phyloP scores from a whole-genome alignment of 2,329 filamentous ascomycete species.

The Sporothrix curviconia region DNA sequence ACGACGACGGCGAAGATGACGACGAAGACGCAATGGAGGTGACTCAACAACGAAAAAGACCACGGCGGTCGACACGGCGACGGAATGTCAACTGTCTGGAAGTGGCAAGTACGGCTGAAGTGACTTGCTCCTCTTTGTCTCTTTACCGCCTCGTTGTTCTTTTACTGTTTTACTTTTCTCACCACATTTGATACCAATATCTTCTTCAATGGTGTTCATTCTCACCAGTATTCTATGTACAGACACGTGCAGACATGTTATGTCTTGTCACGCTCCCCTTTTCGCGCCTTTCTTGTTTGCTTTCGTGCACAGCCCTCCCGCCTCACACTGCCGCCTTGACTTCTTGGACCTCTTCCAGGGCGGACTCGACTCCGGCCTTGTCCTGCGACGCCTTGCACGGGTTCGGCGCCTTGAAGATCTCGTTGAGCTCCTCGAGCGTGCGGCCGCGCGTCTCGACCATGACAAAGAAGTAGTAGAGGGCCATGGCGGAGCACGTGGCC shows the following conservation, averaged over 20 bases:
- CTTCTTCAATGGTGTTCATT: neutral
- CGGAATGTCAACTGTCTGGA: conserved; percentile 18
- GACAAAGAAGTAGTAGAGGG: conserved; percentile 13
- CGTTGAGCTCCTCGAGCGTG: conserved; percentile 13
- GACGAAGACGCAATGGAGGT: conserved; percentile 8
- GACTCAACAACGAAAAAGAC: neutral
- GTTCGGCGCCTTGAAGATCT: conserved; percentile 13
- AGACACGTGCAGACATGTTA: no score
- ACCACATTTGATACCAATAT: neutral
- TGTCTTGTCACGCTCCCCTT: neutral
- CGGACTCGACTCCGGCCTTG: neutral
- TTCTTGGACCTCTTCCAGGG: conserved; percentile 2
- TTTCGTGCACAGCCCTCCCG: neutral
- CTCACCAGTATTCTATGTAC: neutral
- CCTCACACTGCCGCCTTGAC: neutral
- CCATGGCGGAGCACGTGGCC: neutral
- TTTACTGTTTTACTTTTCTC: neutral
- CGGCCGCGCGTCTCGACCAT: conserved; percentile 41
- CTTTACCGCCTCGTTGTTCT: neutral
- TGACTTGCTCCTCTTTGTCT: conserved; percentile 1
- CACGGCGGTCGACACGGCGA: neutral
- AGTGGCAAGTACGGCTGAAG: conserved; percentile 12
- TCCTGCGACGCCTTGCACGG: conserved; percentile 4
- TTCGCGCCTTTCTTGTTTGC: neutral
- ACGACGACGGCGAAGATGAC: conserved; percentile 21